Conservation (phyloP, 2,329 filamentous ascomycete genomes). For the Trichothecium sympodiale region DNA sequence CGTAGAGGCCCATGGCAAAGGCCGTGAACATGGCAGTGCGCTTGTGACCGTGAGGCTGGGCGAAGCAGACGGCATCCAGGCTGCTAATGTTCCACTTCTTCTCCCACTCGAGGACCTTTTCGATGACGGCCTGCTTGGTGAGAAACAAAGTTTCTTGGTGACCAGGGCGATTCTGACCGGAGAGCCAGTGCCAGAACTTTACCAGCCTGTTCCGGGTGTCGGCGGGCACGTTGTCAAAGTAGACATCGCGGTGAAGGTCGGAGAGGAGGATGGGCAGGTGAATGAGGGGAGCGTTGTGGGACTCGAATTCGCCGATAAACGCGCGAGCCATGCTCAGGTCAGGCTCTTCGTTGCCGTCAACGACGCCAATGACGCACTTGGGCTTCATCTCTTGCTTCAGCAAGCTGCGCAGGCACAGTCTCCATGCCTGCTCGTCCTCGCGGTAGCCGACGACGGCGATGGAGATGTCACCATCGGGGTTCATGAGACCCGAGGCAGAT, state of each 20-base stretch:
- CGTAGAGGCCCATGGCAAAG: constrained; percentile 7
- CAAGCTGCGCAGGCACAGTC: constrained; percentile 7
- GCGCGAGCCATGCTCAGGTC: constrained; percentile 7
- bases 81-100: constrained; percentile 8
- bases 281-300: constrained; percentile 6
- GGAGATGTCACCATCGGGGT: constrained; percentile 6
- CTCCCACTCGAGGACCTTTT: constrained; percentile 7
- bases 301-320: constrained; percentile 6
- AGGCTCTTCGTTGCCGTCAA: constrained; percentile 7
- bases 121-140: constrained; percentile 4
- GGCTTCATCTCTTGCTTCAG: constrained; percentile 6
- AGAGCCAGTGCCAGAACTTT: constrained; percentile 6
- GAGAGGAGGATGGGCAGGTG: constrained; percentile 8
- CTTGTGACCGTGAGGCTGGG: constrained; percentile 5
- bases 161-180: constrained; percentile 5
- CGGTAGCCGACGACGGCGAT: constrained; percentile 9
- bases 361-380: constrained; percentile 7
- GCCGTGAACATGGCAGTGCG: constrained; percentile 9
- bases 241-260: constrained; percentile 6
- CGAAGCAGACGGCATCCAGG: constrained; percentile 3
- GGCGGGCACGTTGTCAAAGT: constrained; percentile 5
- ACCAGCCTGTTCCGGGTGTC: constrained; percentile 3
- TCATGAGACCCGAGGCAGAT: constrained; percentile 2
- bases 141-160: constrained; percentile 3
- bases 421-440: constrained; percentile 7